These are phyloP conservation scores for Fusarium brevicatenulatum DNA, from an alignment of 2,329 filamentous ascomycete species.

Conservation along the genomic window DNA sequence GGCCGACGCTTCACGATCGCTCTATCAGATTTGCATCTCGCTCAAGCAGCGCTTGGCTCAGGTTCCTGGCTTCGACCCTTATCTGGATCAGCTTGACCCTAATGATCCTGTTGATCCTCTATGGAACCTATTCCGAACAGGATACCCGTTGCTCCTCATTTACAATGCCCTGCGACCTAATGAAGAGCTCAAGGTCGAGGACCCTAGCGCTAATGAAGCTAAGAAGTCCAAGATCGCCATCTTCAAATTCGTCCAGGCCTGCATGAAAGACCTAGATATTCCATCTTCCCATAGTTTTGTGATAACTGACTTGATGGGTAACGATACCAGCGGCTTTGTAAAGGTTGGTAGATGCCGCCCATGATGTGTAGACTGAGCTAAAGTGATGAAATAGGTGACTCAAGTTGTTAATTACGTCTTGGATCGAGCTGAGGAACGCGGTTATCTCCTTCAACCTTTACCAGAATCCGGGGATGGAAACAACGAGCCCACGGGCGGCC, in stretches of 20 bases:
- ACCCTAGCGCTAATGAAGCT: constrained; percentile 68
- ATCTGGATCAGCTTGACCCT: constrained; percentile 76
- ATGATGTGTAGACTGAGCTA: background rate
- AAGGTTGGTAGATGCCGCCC: constrained; percentile 68
- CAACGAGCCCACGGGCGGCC: constrained; percentile 65
- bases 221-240: constrained; percentile 88
- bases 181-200: constrained; percentile 74
- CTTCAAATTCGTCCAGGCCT: constrained; percentile 92
- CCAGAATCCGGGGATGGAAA: constrained; percentile 65
- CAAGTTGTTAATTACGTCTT: constrained; percentile 93
- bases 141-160: constrained; percentile 84
- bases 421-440: constrained; percentile 82
- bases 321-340: constrained; percentile 96
- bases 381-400: constrained; percentile 66
- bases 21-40: constrained; percentile 94
- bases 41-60: constrained; percentile 83
- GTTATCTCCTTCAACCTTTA: constrained; percentile 72
- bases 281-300: constrained; percentile 87
- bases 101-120: constrained; percentile 85
- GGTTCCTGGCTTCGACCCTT: constrained; percentile 84
- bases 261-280: constrained; percentile 83
- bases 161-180: constrained; percentile 86
- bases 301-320: constrained; percentile 88
- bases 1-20: constrained; percentile 88
- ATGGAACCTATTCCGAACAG: constrained; percentile 87